Evolutionary conservation across 495 filamentous ascomycete genomes (phyloP).

Genomic region (Sordaria brevicollis): DNA sequence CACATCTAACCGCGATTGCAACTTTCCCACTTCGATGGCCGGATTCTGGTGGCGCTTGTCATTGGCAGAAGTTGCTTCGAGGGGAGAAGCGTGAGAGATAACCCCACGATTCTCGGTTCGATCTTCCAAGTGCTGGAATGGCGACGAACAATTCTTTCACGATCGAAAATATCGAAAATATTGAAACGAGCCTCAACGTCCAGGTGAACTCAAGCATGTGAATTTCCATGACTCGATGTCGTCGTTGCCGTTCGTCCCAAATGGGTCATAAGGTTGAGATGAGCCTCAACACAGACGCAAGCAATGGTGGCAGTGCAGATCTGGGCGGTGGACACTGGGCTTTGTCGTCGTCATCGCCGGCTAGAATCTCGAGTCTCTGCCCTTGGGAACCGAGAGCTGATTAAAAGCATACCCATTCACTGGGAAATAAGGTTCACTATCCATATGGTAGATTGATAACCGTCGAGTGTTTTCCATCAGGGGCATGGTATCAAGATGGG

Average conservation of each 20-base stretch:
- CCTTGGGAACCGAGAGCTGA: not conserved
- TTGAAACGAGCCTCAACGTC: not conserved
- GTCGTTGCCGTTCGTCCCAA: not conserved
- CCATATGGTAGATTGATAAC: too few relatives aligned
- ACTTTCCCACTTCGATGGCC: not conserved
- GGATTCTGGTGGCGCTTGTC: not conserved
- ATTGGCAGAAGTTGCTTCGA: not conserved
- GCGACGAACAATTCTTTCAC: not conserved
- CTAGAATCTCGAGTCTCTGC: not conserved
- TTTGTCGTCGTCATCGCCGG: not conserved
- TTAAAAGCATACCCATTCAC: not conserved
- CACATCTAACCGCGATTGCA: not conserved
- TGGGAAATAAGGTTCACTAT: not conserved
- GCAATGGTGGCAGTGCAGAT: not conserved
- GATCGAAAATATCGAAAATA: not conserved
- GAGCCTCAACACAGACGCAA: not conserved
- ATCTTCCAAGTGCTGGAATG: not conserved
- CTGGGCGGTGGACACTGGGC: not conserved
- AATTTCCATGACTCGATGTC: not conserved
- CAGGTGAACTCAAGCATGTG: not conserved
- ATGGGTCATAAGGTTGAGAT: not conserved
- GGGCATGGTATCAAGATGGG: not conserved
- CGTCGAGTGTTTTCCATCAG: not conserved
- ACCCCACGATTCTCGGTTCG: not conserved
- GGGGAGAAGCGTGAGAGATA: not conserved